Base-by-base conservation (phyloP, 2,329 filamentous ascomycete species). In the Cladosporium sp. region DNA sequence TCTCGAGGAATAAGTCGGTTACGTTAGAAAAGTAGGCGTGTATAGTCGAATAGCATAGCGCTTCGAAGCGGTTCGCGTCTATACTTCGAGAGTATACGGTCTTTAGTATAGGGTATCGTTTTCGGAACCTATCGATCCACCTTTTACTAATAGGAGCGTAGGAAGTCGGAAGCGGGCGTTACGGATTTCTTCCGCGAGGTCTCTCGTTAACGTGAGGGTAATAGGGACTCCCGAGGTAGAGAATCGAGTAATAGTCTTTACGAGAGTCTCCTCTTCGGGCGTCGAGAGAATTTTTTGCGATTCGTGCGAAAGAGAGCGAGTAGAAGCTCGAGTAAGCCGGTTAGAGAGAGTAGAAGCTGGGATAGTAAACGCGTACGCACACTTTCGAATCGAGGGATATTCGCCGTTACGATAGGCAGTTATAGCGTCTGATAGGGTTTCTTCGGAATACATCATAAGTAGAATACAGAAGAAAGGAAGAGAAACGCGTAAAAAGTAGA, bases 111-210 rank as follows among this genome's bases (percentile, higher is more conserved):
- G 51, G 41, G 34, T 53, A 29, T 22, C 41, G 40, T 38, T 41
- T 40, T 12, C 47, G 51, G 41, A 50, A 50, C 7, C 27, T 22
- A 29, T 53, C 34, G 24, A 50, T 12, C 51, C 32, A 53, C 2
- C 15, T 8, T 42, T 47, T 42, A 30, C 47, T 22, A n/a, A 53
- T 17, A 15, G 41, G 45, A 18, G 36, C 19, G 11, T 40, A 44
- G 12, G 47, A 45, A 41, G 51, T 27, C 15, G 27, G 37, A 19
- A 36, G 38, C 50, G 37, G 20, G 32, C 4, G 24, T 17, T 13
- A 15, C 50, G 51, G 39, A 50, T 45, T 42, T 52, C 34, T 39
- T 52, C 36, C 12, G 43, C 50, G 36, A 52, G 38, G 41, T 41
- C 43, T 41, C 40, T 40, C 13, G 32, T 36, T 43, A 52, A 43